Evolutionary conservation across 2,329 filamentous ascomycete genomes (phyloP), one percentile per base, ranked within the genome.

Genomic region (Parastagonospora nodorum): DNA sequence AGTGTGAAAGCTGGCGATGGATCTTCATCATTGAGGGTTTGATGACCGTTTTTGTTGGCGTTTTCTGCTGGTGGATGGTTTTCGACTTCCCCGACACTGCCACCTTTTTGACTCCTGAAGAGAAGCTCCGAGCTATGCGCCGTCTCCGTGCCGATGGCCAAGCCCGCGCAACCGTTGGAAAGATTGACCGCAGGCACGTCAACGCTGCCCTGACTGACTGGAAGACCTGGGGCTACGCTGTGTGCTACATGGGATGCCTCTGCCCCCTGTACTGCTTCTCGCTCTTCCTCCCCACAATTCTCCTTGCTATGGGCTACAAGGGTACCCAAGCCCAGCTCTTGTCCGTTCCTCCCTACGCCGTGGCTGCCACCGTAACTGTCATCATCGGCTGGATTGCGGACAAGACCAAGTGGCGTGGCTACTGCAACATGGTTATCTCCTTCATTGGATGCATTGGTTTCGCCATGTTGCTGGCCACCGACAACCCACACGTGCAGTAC

Each of bases 381-480:
- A 45, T 77, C 6, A 74, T 92, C 30, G 90, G 92, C 0, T 92
- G 85, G 64, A 73, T 89, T 43, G 90, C 91, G 1, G 93, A 97
- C 70, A 83, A 84, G 7, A 89, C 88, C 0, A 79, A 84, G 16
- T 80, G 82, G 60, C 85, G 93, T 47, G 92, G 91, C 2, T 75
- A 91, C 45, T 94, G 88, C 81, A 96, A 96, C 71, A 89, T 96
- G 43, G 57, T 72, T 10, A 82, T 88, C 29, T 87, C 89, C 0
- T 51, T 88, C 2, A 66, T 96, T 3, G 91, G 88, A 10, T 87
- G 95, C 33, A 73, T 80, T 1, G 93, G 92, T 0, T 97, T 96
- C 69, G 74, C 82, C 44, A 92, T 97, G 87, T 80, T 96, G 9
- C 79, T 96, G 8, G 84, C 82, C 2, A 84, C 84, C 4, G 76